Evolutionary conservation across 2,329 filamentous ascomycete species (phyloP).

Genomic region (Dactylellina haptotyla): DNA sequence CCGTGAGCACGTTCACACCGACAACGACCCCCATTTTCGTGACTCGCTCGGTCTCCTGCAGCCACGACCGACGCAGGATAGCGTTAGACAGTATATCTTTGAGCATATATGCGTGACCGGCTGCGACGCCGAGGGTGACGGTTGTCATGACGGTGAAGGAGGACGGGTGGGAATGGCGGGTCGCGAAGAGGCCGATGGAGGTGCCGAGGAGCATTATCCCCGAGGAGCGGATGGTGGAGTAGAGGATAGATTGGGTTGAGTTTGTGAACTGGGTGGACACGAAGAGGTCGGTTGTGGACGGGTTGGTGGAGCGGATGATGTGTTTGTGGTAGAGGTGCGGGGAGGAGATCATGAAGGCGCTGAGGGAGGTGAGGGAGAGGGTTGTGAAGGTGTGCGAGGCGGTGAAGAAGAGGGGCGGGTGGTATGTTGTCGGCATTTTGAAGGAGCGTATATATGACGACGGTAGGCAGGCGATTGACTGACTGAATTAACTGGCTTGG

Average conservation of each 20-base stretch:
- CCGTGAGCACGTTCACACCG: conserved; percentile 35
- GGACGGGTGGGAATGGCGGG: conserved; percentile 29
- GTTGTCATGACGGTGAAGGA: conserved; percentile 29
- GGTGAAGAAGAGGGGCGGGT: conserved; percentile 48
- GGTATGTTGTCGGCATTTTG: conserved; percentile 47
- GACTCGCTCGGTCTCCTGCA: conserved; percentile 42
- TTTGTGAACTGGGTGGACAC: conserved; percentile 50
- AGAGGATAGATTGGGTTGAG: conserved; percentile 40
- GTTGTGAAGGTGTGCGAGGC: conserved; percentile 38
- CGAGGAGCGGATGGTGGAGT: conserved; percentile 41
- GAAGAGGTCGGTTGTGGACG: conserved; percentile 49
- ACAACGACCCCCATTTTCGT: conserved; percentile 40
- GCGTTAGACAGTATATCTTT: conserved; percentile 16
- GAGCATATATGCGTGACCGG: conserved; percentile 32
- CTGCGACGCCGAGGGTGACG: conserved; percentile 26
- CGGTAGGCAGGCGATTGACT: neutral
- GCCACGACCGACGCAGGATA: conserved; percentile 31
- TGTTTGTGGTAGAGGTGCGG: conserved; percentile 46
- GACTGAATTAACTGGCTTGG: neutral
- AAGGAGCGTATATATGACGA: neutral
- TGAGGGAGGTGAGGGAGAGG: conserved; percentile 41
- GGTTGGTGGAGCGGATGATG: conserved; percentile 46
- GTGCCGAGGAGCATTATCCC: conserved; percentile 40
- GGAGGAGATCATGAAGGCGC: conserved; percentile 32
- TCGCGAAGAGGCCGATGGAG: conserved; percentile 40